Evolutionary conservation across 148 eudicot genomes (phyloP), one percentile per base, ranked within the genome.

Genomic region (Arbutus unedo): DNA sequence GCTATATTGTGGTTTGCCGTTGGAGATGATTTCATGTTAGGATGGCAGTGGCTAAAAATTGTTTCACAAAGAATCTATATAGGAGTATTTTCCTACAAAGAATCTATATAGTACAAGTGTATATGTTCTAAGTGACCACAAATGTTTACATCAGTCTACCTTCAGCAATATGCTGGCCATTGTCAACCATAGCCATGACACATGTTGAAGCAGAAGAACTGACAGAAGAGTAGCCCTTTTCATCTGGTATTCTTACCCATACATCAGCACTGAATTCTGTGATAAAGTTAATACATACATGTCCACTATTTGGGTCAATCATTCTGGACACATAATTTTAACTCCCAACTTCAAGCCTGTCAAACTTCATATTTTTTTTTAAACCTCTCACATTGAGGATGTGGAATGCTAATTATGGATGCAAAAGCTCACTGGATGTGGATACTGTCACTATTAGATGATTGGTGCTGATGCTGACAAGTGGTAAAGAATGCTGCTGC

Each of bases 241-340:
- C 91, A 74, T 23, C 67, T 8, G 98, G 95, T 84, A 94, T 85
- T 84, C 93, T 90, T 82, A 96, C 85, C 97, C 96, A 94, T 49
- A 93, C 57, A 90, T 96, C 93, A 84, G 90, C 90, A 86, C 89
- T 89, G 44, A 88, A 64, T 21, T 93, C 85, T 44, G 90, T 84
- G 79, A 94, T 74, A 73, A 94, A 88, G 79, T 75, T 66, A 55
- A 83, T 79, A 84, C 67, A 81, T 82, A 76, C 82, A 51, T 67
- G 67, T 51, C 59, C 84, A 74, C 83, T 82, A 50, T 57, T 59
- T 78, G 82, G 77, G 78, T 80, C 76, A 84, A 82, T 76, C 51
- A n/a, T n/a, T n/a, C n/a, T n/a, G n/a, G n/a, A n/a, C n/a, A n/a
- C n/a, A n/a, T 31, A 31, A 31, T 31, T 31, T 31, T 31, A 31